phyloP scores from a whole-genome alignment of 768 basidiomycete species.

The Tylopilus rubrobrunneus region DNA sequence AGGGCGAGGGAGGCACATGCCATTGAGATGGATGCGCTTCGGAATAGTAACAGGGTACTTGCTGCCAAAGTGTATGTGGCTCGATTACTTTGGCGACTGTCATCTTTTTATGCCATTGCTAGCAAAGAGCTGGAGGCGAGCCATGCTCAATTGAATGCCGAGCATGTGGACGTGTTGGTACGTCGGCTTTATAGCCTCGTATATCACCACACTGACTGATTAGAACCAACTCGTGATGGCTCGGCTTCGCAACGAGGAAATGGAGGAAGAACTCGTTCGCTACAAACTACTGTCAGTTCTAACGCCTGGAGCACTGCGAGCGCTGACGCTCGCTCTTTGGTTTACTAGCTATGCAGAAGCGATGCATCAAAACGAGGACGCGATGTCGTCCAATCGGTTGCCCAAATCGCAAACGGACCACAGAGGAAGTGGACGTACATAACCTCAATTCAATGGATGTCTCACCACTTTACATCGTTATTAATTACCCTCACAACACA shows the following conservation, averaged over 20 bases:
- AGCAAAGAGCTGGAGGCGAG: slow-evolving; percentile 80
- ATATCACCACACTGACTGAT: slow-evolving; percentile 22
- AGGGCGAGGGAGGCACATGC: slow-evolving; percentile 80
- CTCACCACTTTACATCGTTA: not conserved
- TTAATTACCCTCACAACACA: slow-evolving; percentile 8
- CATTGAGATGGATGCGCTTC: slow-evolving; percentile 75
- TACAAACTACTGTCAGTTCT: slow-evolving; percentile 77
- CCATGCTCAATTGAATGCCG: slow-evolving; percentile 74
- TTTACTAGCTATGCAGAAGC: slow-evolving; percentile 59
- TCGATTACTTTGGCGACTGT: not conserved
- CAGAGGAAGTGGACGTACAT: slow-evolving; percentile 19
- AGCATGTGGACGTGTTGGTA: slow-evolving; percentile 77
- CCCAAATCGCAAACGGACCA: slow-evolving; percentile 32
- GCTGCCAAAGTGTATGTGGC: slow-evolving; percentile 71
- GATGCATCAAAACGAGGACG: slow-evolving; percentile 73
- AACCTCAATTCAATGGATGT: not conserved
- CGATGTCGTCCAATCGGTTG: slow-evolving; percentile 60
- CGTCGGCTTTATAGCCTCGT: not conserved
- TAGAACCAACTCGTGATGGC: slow-evolving; percentile 90
- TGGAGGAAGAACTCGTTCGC: slow-evolving; percentile 89
- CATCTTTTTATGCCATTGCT: slow-evolving; percentile 9
- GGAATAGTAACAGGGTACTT: slow-evolving; percentile 74
- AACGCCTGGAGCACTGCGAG: not conserved
- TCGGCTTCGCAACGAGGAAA: slow-evolving; percentile 85
- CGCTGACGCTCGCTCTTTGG: not conserved